Base-by-base conservation (phyloP, 2,329 filamentous ascomycete genomes). In the Aspergillus amoenus region DNA sequence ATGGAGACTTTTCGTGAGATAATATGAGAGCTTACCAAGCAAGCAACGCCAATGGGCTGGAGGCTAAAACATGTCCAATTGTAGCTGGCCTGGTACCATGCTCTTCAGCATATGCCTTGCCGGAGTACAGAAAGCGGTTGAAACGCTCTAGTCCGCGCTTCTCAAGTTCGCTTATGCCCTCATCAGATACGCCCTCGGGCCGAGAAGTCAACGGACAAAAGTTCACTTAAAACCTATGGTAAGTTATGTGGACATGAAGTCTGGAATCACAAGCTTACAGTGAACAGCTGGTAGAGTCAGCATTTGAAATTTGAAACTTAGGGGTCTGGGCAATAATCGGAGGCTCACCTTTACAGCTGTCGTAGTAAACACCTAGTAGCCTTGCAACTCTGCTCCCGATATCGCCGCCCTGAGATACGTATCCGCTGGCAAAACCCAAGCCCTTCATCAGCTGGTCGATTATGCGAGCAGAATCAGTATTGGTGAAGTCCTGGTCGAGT, bases 321-420 rank as follows among this genome's bases (percentile, higher is more conserved):
- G 12, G 3, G 13, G 17, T 18, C 1, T 3, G 12, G 44, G 21
- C 7, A 2, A 4, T 21, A 2, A 18, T n/a, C 5, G 27, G 27
- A 30, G 9, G 9, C 58, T 52, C 61, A 67, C 66, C 69, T 68
- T 70, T 72, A 46, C 70, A 72, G 46, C 65, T 64, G 18, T 66
- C 64, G 58, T 69, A 59, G 5, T 70, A 60, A 9, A 68, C 68
- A 2, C 58, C 68, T 24, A 72, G 39, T 9, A 60, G 44, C 12
- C 69, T 61, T 12, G 63, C 62, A 55, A 73, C 56, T 4, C 58
- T 62, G 50, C 67, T 68, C 8, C 70, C 69, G 52, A 72, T 72
- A 43, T 72, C 71, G 49, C 70, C 70, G 15, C 70, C 70, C 27
- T 72, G 70, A 11, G 64, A 65, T n/a, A 73, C 57, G 58, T 73